Percentiles rank a stretch among this genome's conserved stretches.
Evolutionary conservation across 192 early-diverging fungal genomes (phyloP).

Genomic region (Gonapodya prolifera): DNA sequence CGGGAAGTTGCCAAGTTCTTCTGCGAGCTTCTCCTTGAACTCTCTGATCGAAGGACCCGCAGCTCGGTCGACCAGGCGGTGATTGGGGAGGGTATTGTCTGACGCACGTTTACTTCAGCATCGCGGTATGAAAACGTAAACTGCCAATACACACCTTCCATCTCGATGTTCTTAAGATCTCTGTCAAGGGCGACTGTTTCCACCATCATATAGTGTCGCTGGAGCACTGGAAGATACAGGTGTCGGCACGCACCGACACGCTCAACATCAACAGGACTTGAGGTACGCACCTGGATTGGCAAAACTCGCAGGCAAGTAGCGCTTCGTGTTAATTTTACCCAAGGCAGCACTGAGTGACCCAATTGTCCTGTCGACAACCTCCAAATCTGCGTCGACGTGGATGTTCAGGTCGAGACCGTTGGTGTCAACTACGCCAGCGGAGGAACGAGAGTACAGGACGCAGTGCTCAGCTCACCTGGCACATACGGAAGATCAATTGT

Average conservation of each 20-base stretch:
- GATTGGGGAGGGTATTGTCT: conserved; percentile 3
- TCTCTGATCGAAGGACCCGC: neutral
- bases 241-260: no score
- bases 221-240: no score
- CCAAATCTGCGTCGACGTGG: no score
- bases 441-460: no score
- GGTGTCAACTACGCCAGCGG: no score
- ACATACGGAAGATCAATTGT: neutral
- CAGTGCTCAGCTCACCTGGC: neutral
- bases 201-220: neutral
- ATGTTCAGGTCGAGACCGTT: no score
- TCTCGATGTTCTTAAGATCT: neutral
- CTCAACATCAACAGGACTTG: no score
- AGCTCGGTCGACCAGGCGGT: neutral
- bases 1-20: neutral
- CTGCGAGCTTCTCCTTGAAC: neutral
- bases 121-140: neutral
- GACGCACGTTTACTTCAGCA: neutral
- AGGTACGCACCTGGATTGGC: neutral
- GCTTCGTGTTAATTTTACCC: no score
- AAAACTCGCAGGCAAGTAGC: no score
- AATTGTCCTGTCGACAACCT: no score
- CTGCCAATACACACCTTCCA: neutral
- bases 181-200: neutral
- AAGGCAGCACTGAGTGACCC: no score